phyloP scores from a whole-genome alignment of 2,329 filamentous ascomycete genomes.

The Aspergillus fructus region DNA sequence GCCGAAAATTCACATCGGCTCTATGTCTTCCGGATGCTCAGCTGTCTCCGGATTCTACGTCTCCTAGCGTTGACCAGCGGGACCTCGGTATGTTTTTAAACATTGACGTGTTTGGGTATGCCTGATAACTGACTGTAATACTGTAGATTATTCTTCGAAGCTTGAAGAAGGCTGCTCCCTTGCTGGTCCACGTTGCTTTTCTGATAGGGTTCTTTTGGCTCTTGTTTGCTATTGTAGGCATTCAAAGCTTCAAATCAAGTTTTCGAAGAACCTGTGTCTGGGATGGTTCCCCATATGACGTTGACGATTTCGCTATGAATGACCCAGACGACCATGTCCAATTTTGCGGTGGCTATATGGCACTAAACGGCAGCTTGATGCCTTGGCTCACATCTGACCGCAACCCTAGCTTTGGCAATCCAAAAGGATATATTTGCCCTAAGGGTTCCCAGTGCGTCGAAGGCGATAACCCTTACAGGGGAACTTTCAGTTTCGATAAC shows the following conservation, averaged over 20 bases:
- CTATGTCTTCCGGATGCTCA: conserved; percentile 94
- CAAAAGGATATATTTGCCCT: conserved; percentile 88
- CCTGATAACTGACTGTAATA: conserved; percentile 15
- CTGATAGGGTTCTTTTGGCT: conserved; percentile 97
- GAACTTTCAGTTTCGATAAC: conserved; percentile 92
- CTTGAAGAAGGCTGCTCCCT: conserved; percentile 89
- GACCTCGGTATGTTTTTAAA: conserved; percentile 67
- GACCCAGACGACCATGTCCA: conserved; percentile 61
- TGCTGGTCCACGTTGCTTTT: conserved; percentile 90
- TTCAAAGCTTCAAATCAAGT: conserved; percentile 92
- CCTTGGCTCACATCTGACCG: conserved; percentile 68
- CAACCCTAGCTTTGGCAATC: conserved; percentile 49
- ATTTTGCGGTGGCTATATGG: conserved; percentile 81
- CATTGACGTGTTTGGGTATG: background rate
- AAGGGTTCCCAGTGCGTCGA: conserved; percentile 79
- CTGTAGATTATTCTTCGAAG: conserved; percentile 83
- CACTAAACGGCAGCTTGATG: conserved; percentile 34
- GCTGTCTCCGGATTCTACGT: conserved; percentile 86
- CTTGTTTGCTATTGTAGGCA: conserved; percentile 91
- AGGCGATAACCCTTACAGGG: conserved; percentile 73
- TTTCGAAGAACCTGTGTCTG: conserved; percentile 75
- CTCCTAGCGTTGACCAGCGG: conserved; percentile 90
- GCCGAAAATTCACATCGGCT: conserved; percentile 70
- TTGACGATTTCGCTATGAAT: conserved; percentile 43
- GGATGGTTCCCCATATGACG: conserved; percentile 58